These are phyloP conservation scores for Solanum hybrid DNA, from an alignment of 305 asterid species.

Conservation along the genomic window DNA sequence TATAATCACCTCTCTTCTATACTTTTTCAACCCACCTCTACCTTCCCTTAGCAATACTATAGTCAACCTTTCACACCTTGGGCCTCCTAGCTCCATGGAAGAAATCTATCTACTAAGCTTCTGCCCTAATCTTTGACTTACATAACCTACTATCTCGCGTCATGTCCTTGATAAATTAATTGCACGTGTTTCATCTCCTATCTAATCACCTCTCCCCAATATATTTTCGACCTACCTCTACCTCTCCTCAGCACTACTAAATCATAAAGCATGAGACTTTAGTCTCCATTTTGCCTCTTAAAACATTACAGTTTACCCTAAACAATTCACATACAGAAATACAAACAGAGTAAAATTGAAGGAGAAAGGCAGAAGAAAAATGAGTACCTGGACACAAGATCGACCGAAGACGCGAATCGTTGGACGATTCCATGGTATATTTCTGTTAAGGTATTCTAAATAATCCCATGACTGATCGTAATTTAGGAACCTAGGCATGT, in stretches of 20 bases:
- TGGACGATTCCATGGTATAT: constrained; percentile 96
- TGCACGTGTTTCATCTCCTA: not conserved
- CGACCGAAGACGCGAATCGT: constrained; percentile 76
- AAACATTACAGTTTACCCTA: not conserved
- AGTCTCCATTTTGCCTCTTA: not conserved
- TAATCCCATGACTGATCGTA: constrained; percentile 59
- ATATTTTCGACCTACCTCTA: not conserved
- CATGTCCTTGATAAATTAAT: not conserved
- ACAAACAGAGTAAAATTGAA: not conserved
- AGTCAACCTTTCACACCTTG: not conserved
- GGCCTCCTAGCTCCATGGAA: not conserved
- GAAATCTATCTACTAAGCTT: not conserved
- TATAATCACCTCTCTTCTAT: not conserved
- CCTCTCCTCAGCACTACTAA: not conserved
- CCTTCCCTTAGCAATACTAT: not conserved
- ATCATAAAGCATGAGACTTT: not conserved
- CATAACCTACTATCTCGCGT: not conserved
- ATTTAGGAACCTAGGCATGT: constrained; percentile 47
- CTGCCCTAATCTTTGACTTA: not conserved
- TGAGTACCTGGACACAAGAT: constrained; percentile 56
- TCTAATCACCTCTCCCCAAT: not conserved
- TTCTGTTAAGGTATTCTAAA: constrained; percentile 56
- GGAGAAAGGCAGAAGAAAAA: not conserved
- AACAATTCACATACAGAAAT: not conserved
- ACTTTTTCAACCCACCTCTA: not conserved